Conservation (phyloP, 129 eudicot genomes). For the Arctium lappa region DNA sequence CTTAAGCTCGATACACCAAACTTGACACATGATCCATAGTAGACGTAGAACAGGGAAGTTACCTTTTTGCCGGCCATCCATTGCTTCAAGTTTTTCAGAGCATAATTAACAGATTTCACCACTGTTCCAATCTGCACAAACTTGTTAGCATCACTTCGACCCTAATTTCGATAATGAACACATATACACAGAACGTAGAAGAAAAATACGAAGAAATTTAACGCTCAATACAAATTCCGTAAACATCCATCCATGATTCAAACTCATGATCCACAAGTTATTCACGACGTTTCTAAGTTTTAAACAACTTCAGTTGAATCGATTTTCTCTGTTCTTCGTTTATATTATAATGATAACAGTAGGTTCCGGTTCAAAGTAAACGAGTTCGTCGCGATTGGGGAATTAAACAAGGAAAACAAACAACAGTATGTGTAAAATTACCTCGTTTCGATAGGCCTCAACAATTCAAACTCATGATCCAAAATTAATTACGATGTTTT, state of each 20-base stretch:
- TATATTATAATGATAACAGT: neutral
- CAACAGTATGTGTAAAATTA: neutral
- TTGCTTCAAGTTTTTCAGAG: conserved; percentile 50
- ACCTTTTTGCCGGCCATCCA: conserved; percentile 87
- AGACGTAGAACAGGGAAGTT: neutral
- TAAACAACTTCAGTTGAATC: neutral
- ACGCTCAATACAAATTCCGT: neutral
- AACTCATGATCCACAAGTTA: neutral
- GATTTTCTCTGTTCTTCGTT: no score
- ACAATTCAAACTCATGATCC: no score
- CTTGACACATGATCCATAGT: neutral
- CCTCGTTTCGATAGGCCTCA: neutral
- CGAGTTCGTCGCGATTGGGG: neutral
- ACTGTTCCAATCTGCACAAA: conserved; percentile 64
- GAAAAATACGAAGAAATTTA: neutral
- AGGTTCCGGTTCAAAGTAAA: neutral
- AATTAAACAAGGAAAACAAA: neutral
- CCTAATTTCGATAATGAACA: neutral
- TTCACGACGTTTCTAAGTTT: neutral
- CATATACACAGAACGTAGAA: neutral
- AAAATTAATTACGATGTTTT: no score
- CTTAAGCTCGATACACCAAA: no score
- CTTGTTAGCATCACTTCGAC: conserved; percentile 9
- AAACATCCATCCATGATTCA: neutral
- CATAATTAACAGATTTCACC: conserved; percentile 57